phyloP scores from a whole-genome alignment of 768 basidiomycete genomes.

The Tulasnella sp. region DNA sequence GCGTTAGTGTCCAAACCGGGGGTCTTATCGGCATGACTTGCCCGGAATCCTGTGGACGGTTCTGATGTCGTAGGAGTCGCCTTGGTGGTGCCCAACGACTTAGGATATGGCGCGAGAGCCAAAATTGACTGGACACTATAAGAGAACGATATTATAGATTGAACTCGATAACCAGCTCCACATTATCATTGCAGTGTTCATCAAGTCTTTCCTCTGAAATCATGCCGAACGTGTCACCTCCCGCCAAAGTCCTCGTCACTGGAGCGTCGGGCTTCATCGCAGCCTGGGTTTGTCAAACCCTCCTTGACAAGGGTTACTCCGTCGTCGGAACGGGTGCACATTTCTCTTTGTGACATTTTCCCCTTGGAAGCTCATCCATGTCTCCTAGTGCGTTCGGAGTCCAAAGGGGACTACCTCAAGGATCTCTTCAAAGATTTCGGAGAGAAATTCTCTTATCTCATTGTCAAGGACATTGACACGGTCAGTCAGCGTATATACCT shows the following conservation, averaged over 20 bases:
- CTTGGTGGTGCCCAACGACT: not conserved
- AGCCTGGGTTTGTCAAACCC: conserved; percentile 53
- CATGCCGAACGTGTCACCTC: conserved; percentile 43
- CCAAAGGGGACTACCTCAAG: conserved; percentile 56
- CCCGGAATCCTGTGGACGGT: not conserved
- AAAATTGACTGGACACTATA: not conserved
- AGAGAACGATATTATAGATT: not conserved
- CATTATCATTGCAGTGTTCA: not conserved
- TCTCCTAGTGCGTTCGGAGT: conserved; percentile 49
- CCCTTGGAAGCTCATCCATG: not conserved
- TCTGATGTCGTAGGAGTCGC: not conserved
- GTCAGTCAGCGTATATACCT: conserved; percentile 36
- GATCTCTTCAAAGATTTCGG: conserved; percentile 54
- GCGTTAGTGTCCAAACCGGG: not conserved
- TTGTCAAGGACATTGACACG: conserved; percentile 66
- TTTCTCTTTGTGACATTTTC: not conserved
- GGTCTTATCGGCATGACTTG: not conserved
- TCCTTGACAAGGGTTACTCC: conserved; percentile 59
- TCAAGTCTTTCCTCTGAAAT: not conserved
- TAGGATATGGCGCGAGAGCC: no score
- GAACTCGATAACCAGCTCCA: not conserved
- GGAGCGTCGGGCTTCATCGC: conserved; percentile 64
- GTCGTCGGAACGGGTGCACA: conserved; percentile 34
- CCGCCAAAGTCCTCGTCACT: conserved; percentile 50
- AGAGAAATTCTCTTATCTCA: conserved; percentile 57